These are phyloP conservation scores for Diplodia corticola DNA, from an alignment of 2,329 filamentous ascomycete genomes.

Conservation along the genomic window DNA sequence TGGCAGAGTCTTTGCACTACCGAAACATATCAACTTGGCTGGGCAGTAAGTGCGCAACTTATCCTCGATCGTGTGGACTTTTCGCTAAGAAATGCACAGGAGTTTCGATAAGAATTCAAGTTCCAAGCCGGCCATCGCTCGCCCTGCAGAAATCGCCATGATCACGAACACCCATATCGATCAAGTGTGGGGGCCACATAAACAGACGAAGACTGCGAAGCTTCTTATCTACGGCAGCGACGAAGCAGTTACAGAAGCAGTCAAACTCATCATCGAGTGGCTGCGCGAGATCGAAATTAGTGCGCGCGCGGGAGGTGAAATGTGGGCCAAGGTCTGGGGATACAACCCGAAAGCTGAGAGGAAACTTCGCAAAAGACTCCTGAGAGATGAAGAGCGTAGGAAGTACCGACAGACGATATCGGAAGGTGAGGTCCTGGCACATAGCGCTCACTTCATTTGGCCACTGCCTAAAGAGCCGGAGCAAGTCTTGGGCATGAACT, in stretches of 20 bases:
- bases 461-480: background rate
- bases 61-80: background rate
- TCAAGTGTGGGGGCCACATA: background rate
- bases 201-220: background rate
- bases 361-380: background rate
- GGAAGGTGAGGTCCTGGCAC: background rate
- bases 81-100: background rate
- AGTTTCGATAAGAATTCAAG: background rate
- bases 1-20: background rate
- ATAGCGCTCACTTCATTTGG: background rate
- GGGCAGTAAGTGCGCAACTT: background rate
- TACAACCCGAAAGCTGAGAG: background rate
- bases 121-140: background rate
- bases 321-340: constrained; percentile 5
- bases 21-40: background rate
- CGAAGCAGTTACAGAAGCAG: background rate
- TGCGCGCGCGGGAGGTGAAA: background rate
- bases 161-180: background rate
- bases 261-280: background rate
- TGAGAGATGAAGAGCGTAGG: constrained; percentile 1
- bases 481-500: constrained; percentile 33
- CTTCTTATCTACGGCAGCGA: background rate
- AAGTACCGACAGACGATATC: constrained; percentile 25
- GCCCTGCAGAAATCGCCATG: background rate
- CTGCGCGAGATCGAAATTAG: background rate